These are phyloP conservation scores for Lasiodiplodia citricola DNA, from an alignment of 2,329 filamentous ascomycete genomes.

Conservation along the genomic window DNA sequence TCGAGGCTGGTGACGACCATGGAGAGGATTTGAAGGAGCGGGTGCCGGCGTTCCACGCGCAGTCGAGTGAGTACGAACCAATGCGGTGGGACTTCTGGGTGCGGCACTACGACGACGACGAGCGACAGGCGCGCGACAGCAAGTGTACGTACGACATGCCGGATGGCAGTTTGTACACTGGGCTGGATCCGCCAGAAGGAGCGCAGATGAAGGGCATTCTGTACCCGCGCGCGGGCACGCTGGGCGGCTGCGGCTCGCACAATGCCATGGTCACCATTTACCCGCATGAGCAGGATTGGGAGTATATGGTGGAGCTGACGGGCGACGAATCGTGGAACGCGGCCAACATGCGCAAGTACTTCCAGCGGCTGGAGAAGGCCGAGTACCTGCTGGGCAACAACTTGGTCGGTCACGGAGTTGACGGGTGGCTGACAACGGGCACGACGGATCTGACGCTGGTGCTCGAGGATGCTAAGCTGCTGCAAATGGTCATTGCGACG, in stretches of 20 bases:
- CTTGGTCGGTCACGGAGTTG: not conserved
- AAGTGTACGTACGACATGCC: constrained; percentile 64
- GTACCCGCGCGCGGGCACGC: constrained; percentile 62
- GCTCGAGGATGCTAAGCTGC: constrained; percentile 58
- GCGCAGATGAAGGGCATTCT: constrained; percentile 59
- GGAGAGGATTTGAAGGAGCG: constrained; percentile 56
- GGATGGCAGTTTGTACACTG: constrained; percentile 58
- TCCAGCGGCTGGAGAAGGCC: constrained; percentile 59
- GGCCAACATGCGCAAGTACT: constrained; percentile 64
- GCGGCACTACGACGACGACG: constrained; percentile 62
- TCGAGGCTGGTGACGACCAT: constrained; percentile 66
- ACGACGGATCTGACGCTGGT: constrained; percentile 56
- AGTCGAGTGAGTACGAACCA: constrained; percentile 61
- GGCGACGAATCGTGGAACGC: constrained; percentile 65
- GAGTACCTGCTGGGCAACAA: constrained; percentile 53
- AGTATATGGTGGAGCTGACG: constrained; percentile 62
- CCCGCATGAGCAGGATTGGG: constrained; percentile 65
- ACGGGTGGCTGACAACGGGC: constrained; percentile 57
- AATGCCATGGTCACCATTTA: constrained; percentile 66
- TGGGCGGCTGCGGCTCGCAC: constrained; percentile 66
- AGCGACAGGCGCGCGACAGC: constrained; percentile 60
- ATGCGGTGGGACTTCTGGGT: constrained; percentile 69
- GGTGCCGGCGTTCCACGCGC: constrained; percentile 61
- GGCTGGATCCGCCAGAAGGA: constrained; percentile 59
- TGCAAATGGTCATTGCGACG: constrained; percentile 58